A percentile compares a stretch with the other conserved stretches of the same genome.
Evolutionary conservation across 257 asterid species (phyloP).

Genomic region (Nicotiana attenuata): DNA sequence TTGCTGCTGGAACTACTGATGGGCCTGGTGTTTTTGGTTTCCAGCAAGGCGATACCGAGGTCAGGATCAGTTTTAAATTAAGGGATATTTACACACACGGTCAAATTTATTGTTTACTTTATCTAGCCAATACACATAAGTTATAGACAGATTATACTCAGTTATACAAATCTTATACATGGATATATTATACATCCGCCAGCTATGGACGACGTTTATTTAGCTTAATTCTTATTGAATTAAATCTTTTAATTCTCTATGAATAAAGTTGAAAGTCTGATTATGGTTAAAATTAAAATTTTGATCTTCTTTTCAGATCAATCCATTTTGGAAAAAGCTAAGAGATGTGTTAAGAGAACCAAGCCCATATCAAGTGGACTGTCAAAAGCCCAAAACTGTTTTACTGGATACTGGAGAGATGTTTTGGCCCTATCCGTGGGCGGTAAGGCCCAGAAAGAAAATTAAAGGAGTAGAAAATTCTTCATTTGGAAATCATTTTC

Average conservation of each 20-base stretch:
- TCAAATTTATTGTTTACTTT: too few species aligned
- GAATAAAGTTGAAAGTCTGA: too few species aligned
- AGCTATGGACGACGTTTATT: too few species aligned
- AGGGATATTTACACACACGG: too few species aligned
- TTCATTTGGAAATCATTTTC: background rate
- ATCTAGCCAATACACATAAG: too few species aligned
- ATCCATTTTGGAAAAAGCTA: constrained; percentile 45
- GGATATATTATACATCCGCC: too few species aligned
- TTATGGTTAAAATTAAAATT: background rate
- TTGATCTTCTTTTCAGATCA: constrained; percentile 27
- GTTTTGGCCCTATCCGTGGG: constrained; percentile 65
- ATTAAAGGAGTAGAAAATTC: background rate
- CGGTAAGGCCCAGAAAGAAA: constrained; percentile 29
- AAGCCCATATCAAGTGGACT: constrained; percentile 46
- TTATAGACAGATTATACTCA: too few species aligned
- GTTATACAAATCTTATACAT: too few species aligned
- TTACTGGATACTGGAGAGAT: constrained; percentile 54
- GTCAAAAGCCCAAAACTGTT: constrained; percentile 56
- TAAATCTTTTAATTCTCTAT: too few species aligned
- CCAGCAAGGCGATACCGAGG: constrained; percentile 58
- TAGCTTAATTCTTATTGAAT: too few species aligned
- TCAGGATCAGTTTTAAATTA: background rate
- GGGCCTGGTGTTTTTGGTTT: constrained; percentile 66
- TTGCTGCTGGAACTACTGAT: constrained; percentile 72
- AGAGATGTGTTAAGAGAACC: constrained; percentile 45